Evolutionary conservation across 129 eudicot genomes (phyloP), one percentile per base, ranked within the genome.

Genomic region (Pulicaria dysenterica): DNA sequence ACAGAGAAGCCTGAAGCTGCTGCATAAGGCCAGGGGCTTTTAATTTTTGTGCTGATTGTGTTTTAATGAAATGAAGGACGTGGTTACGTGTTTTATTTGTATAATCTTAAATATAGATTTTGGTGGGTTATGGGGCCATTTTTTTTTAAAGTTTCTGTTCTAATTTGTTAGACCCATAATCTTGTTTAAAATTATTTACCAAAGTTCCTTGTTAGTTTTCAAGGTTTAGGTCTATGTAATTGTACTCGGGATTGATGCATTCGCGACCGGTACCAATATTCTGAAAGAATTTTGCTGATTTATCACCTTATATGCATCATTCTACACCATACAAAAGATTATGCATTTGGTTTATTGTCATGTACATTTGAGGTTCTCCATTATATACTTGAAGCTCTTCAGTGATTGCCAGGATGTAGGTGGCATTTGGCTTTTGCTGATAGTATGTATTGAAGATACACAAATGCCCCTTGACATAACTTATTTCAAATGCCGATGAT

Each of bases 1-100:
- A 87, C 90, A 0, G 98, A 92, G 9, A 89, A 86, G 55, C 63
- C 87, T 6, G 96, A 89, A 48, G 56, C 54, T 4, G 61, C 83
- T 69, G 76, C 79, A 51, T 83, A 61, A 77, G 59, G 40, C 15
- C 13, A 7, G 13, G 11, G 17, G 3, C 38, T 64, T 10, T 38
- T 13, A 69, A 41, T 24, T 75, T 73, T 73, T 45, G 66, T 60
- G 63, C 16, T 54, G 45, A 7, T 34, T 19, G 37, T 68, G 65
- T 76, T 51, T 75, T 77, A 24, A 13, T 65, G 31, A 24, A 24
- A 17, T 31, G 78, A 58, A 16, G 47, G 77, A 61, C 24, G 5
- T 49, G 40, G 55, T 47, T 24, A 40, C 44, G 10, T 16, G 70
- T 50, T 82, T 47, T 43, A 31, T 82, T 67, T 85, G 79, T 82